These are phyloP conservation scores for Cutaneotrichosporon dermatis DNA, from an alignment of 1,284 basidiomycete genomes.

Conservation along the genomic window DNA sequence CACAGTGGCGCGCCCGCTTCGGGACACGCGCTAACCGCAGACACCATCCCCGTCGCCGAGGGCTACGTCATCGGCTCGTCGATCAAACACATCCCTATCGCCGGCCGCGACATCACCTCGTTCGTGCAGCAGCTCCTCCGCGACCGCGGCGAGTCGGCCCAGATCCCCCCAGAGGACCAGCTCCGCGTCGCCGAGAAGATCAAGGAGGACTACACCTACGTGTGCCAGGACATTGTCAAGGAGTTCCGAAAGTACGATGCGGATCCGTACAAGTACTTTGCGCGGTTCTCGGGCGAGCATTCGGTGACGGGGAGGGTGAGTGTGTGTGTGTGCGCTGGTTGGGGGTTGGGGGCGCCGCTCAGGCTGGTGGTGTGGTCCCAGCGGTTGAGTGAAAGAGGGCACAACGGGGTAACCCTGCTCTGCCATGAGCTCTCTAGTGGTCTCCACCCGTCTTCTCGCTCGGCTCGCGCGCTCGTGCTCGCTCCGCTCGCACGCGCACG, in stretches of 20 bases:
- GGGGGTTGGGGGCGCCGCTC: too few species aligned
- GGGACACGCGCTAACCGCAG: slow-evolving; percentile 19
- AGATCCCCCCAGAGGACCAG: slow-evolving; percentile 95
- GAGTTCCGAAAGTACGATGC: slow-evolving; percentile 98
- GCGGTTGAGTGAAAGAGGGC: too few species aligned
- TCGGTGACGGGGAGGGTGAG: slow-evolving; percentile 83
- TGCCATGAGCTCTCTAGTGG: too few species aligned
- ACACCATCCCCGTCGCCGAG: slow-evolving; percentile 61
- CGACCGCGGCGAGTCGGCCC: slow-evolving; percentile 85
- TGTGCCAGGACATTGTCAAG: slow-evolving; percentile 98
- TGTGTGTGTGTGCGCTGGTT: slow-evolving; percentile 12
- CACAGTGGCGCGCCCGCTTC: too few species aligned
- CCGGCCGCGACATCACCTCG: slow-evolving; percentile 93
- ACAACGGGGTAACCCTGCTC: too few species aligned
- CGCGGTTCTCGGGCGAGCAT: slow-evolving; percentile 88
- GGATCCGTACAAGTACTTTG: slow-evolving; percentile 95
- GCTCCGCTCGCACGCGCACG: too few species aligned
- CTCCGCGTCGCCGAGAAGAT: slow-evolving; percentile 87
- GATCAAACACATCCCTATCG: slow-evolving; percentile 99
- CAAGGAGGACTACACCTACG: slow-evolving; percentile 98
- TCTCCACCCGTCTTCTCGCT: too few species aligned
- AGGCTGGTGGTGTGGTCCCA: too few species aligned
- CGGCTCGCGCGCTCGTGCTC: too few species aligned
- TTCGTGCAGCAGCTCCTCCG: slow-evolving; percentile 96
- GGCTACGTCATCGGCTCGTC: slow-evolving; percentile 99